Base-by-base conservation (phyloP, 352 stramenopile species). In the Phytophthora citrophthora region DNA sequence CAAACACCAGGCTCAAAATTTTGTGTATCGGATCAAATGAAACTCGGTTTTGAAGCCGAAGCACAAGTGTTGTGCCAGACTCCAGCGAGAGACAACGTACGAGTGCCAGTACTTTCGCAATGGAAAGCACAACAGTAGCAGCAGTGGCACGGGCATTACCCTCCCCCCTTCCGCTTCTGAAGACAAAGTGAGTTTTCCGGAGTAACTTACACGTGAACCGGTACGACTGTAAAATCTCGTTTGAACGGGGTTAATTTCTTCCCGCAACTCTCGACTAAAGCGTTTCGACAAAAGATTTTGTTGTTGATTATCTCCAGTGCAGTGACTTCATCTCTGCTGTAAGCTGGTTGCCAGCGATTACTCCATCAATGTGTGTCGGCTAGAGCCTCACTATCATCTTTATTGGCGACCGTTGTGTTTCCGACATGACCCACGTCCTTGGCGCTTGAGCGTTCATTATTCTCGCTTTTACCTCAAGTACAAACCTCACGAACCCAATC, bases 391-490 rank as follows among this genome's bases (percentile, higher is more conserved):
- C 16, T 18, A 55, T n/a, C n/a, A n/a, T n/a, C n/a, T n/a, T n/a
- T n/a, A n/a, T n/a, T n/a, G n/a, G 13, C 15, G 51, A 29, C 3
- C 27, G 23, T 15, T 15, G 20, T 48, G 20, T 34, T 34, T 34
- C 8, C 29, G 7, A 7, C 32, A 4, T 1, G 3, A 11, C 16
- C 29, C 27, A 12, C 27, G 12, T 23, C 13, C 11, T 52, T 38
- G 18, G 26, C 12, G 18, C 26, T 51, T 27, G 27, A 56, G 15
- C 29, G 43, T 61, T 5, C 10, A 16, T 43, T 57, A 72, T 64
- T 68, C 13, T 53, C 32, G 20, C 1, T 56, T 64, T 61, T 56
- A 15, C 58, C 39, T 8, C 45, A 67, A 62, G 43, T 16, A 43
- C 52, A 8, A 48, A 32, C 29, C 32, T 9, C 23, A 48, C 7